Evolutionary conservation across 1,284 basidiomycete species (phyloP), one percentile per base, ranked within the genome.

Genomic region (Exobasidium rhododendri): DNA sequence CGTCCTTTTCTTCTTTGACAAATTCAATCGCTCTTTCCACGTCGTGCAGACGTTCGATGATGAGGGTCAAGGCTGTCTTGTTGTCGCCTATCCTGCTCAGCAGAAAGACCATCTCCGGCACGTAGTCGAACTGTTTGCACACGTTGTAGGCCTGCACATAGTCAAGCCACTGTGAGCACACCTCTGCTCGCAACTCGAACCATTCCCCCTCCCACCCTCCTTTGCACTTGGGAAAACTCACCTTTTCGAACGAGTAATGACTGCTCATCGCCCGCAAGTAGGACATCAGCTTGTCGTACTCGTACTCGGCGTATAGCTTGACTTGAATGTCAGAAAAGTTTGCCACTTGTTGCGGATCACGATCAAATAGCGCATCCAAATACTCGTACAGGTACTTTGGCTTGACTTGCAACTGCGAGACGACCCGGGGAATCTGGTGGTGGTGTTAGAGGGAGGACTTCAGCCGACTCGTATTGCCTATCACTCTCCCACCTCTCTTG

Each of bases 81-180:
- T 97, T 97, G 80, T 97, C 91, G 4, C 96, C 96, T 89, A 97
- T 97, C 10, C 92, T 87, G 0, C 96, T 96, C 0, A 98, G 87
- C 0, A 98, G 84, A 82, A 97, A 98, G 5, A 99, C 94, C 90
- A 96, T 96, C 81, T 98, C 96, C 0, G 88, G 87, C 0, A 99
- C 93, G 45, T 92, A 85, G 74, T 94, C 92, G 43, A 87, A 86
- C 63, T 88, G 85, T 71, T 88, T 87, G 78, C 93, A 97, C 17
- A 92, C 86, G 53, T 85, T 82, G 80, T 93, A 94, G n/a, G 94
- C 94, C 35, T 40, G 17, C 35, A 7, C n/a, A n/a, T n/a, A n/a
- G n/a, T n/a, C n/a, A n/a, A n/a, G n/a, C n/a, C n/a, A n/a, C 87
- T 92, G 70, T 0, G 30, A 28, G 26, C 0, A 1, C 2, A 45